Percentiles rank a stretch among this genome's conserved stretches.
Conservation (phyloP, 305 asterid genomes). For the Galium porrigens region DNA sequence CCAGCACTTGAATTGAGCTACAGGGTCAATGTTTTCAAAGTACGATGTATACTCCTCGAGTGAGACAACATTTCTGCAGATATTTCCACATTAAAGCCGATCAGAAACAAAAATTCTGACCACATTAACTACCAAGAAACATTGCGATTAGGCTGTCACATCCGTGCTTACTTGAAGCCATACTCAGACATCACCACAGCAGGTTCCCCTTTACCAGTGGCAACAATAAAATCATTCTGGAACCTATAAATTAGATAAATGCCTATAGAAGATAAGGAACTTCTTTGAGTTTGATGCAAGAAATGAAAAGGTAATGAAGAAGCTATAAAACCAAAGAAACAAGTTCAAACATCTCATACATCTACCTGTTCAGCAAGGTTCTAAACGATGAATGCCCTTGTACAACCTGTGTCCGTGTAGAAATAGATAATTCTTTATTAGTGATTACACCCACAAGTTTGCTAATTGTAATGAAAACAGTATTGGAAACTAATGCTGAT, state of each 20-base stretch:
- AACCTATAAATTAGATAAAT: constrained; percentile 15
- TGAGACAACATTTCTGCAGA: constrained; percentile 43
- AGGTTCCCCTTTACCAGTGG: constrained; percentile 38
- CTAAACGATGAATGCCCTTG: constrained; percentile 56
- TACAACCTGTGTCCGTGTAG: constrained; percentile 32
- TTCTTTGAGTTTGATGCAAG: neutral
- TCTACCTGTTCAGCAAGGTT: constrained; percentile 40
- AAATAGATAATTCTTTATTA: constrained; percentile 8
- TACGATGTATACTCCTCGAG: constrained; percentile 40
- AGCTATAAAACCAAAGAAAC: neutral
- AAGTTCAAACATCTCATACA: neutral
- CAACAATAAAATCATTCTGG: constrained; percentile 29
- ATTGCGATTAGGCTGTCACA: neutral
- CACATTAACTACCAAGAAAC: neutral
- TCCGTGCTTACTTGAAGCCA: constrained; percentile 29
- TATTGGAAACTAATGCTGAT: neutral
- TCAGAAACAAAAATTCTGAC: neutral
- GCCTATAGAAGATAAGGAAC: neutral
- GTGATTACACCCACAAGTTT: neutral
- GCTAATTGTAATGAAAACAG: neutral
- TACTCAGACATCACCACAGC: constrained; percentile 32
- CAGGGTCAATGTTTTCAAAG: constrained; percentile 47
- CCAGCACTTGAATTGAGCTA: constrained; percentile 52
- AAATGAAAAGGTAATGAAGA: neutral
- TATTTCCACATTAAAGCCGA: neutral